These are phyloP conservation scores for Hemerocallis citrina DNA, from an alignment of 106 monocot species.

Conservation along the genomic window DNA sequence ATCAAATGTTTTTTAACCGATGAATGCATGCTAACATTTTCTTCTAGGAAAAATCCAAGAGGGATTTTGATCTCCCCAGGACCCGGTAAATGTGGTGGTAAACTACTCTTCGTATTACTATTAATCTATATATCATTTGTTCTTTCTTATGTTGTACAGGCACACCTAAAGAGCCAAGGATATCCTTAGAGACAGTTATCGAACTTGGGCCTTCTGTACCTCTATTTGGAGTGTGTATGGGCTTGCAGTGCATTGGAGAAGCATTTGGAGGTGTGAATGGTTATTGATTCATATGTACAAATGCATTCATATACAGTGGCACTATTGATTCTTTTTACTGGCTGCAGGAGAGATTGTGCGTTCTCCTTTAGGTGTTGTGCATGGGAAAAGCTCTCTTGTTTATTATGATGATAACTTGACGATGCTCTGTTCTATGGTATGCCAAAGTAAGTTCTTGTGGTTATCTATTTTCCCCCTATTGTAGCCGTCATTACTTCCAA, in stretches of 20 bases:
- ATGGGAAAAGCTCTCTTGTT: slow-evolving; percentile 79
- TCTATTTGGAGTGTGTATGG: slow-evolving; percentile 98
- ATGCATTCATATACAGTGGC: background rate
- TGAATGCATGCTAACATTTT: background rate
- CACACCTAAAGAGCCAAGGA: slow-evolving; percentile 84
- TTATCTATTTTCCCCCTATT: slow-evolving; percentile 1
- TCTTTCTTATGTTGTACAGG: slow-evolving; percentile 23
- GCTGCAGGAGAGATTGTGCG: slow-evolving; percentile 87
- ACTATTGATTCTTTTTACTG: background rate
- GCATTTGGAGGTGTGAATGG: slow-evolving; percentile 82
- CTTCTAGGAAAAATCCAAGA: slow-evolving; percentile 67
- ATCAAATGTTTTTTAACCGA: background rate
- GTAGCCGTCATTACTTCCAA: background rate
- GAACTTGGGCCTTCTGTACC: slow-evolving; percentile 89
- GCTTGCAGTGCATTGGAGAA: slow-evolving; percentile 94
- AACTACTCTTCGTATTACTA: background rate
- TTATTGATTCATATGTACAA: background rate
- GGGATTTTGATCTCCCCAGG: slow-evolving; percentile 92
- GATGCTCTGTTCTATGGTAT: slow-evolving; percentile 59
- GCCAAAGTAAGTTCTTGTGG: slow-evolving; percentile 80
- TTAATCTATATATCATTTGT: background rate
- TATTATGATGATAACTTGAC: slow-evolving; percentile 69
- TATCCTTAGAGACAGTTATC: slow-evolving; percentile 82
- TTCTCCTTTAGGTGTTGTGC: slow-evolving; percentile 86
- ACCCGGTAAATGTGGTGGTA: slow-evolving; percentile 53